Evolutionary conservation across 768 basidiomycete species (phyloP).

Genomic region (Lactarius hatsudake): DNA sequence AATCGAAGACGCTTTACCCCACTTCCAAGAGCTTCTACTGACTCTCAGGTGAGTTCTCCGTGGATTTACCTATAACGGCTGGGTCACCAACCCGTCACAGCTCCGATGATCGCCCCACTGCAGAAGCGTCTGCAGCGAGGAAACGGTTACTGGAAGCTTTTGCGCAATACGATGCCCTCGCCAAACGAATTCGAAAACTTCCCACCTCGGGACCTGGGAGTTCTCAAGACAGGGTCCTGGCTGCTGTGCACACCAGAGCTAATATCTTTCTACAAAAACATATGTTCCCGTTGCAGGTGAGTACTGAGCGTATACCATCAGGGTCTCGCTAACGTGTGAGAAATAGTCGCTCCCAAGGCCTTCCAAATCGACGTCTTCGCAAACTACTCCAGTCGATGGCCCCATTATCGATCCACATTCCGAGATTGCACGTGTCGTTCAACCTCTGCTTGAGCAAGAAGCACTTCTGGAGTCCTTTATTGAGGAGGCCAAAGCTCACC

Average conservation of each 20-base stretch:
- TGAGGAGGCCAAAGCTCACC: slow-evolving; percentile 81
- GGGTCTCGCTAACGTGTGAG: background rate
- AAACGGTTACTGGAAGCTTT: slow-evolving; percentile 85
- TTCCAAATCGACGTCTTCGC: slow-evolving; percentile 35
- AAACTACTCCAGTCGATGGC: slow-evolving; percentile 27
- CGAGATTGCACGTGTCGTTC: slow-evolving; percentile 66
- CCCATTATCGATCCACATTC: slow-evolving; percentile 59
- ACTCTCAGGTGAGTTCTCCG: slow-evolving; percentile 53
- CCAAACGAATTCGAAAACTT: slow-evolving; percentile 78
- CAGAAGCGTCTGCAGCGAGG: slow-evolving; percentile 65
- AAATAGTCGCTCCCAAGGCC: slow-evolving; percentile 49
- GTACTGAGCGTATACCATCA: slow-evolving; percentile 22
- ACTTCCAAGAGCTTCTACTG: slow-evolving; percentile 82
- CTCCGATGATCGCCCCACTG: slow-evolving; percentile 53
- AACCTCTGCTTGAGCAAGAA: slow-evolving; percentile 93
- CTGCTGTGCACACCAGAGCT: slow-evolving; percentile 73
- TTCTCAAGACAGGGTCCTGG: slow-evolving; percentile 82
- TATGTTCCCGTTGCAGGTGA: slow-evolving; percentile 82
- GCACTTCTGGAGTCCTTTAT: slow-evolving; percentile 86
- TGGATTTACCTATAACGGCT: slow-evolving; percentile 24
- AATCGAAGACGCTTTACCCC: slow-evolving; percentile 83
- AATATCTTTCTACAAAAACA: slow-evolving; percentile 83
- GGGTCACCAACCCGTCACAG: slow-evolving; percentile 32
- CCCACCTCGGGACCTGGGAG: slow-evolving; percentile 61
- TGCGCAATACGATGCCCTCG: slow-evolving; percentile 82